These are phyloP conservation scores for Bromus sterilis DNA, from an alignment of 176 grass and related monocot species.

Conservation along the genomic window DNA sequence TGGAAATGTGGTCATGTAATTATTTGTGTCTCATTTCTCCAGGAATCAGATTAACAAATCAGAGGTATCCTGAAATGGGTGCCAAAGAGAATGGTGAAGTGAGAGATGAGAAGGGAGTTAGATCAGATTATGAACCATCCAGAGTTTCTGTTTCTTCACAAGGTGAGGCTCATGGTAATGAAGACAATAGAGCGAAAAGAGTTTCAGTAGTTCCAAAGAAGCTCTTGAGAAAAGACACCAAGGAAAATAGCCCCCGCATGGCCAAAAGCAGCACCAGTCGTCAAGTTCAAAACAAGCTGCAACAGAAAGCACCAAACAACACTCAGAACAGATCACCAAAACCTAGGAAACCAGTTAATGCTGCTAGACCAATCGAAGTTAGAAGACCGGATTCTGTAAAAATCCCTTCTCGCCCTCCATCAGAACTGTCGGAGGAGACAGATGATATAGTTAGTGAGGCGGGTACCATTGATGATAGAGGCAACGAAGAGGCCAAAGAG, in stretches of 20 bases:
- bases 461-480: conserved; percentile 51
- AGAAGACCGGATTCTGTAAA: conserved; percentile 43
- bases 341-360: conserved; percentile 33
- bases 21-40: conserved; percentile 6
- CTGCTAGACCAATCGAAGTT: conserved; percentile 37
- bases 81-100: conserved; percentile 71
- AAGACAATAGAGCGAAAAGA: conserved; percentile 40
- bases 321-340: conserved; percentile 59
- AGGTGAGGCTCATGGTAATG: conserved; percentile 37
- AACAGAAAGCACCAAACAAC: conserved; percentile 58
- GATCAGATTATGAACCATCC: conserved; percentile 58
- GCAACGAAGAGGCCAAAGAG: conserved; percentile 80
- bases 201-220: conserved; percentile 65
- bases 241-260: conserved; percentile 33
- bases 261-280: conserved; percentile 45
- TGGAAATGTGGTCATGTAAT: conserved; percentile 1
- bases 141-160: conserved; percentile 79
- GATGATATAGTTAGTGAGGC: conserved; percentile 49
- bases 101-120: conserved; percentile 55
- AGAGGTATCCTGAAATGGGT: conserved; percentile 58
- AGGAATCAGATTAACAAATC: conserved; percentile 20
- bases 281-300: conserved; percentile 52
- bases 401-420: conserved; percentile 45
- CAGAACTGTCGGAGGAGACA: conserved; percentile 70
- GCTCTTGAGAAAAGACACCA: conserved; percentile 63